Evolutionary conservation across 1,284 basidiomycete genomes (phyloP).

Genomic region (Naganishia liquefaciens): DNA sequence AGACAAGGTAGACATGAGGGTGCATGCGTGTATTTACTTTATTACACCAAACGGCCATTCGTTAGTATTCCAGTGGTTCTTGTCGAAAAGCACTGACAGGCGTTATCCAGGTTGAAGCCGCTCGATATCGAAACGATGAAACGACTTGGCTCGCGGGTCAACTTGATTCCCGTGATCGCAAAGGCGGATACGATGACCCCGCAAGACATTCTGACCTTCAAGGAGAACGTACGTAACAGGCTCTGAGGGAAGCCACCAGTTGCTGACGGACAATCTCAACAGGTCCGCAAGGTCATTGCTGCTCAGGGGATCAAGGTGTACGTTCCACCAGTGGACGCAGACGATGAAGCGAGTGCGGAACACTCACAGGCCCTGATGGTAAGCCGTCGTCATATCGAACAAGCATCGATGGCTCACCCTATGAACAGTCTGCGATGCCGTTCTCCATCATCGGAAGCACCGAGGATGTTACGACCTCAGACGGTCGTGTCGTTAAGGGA

Average conservation of each 20-base stretch:
- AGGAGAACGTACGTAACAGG: constrained; percentile 71
- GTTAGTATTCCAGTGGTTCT: constrained; percentile 58
- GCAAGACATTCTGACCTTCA: constrained; percentile 86
- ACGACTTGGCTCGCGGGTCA: constrained; percentile 90
- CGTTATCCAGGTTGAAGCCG: constrained; percentile 74
- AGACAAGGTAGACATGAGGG: constrained; percentile 91
- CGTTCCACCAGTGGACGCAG: constrained; percentile 85
- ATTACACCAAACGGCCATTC: constrained; percentile 94
- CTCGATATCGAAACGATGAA: constrained; percentile 99
- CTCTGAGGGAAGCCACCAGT: neutral
- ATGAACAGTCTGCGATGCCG: constrained; percentile 73
- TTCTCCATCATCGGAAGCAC: constrained; percentile 99
- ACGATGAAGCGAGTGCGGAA: constrained; percentile 85
- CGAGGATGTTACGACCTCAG: constrained; percentile 85
- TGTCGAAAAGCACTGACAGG: neutral
- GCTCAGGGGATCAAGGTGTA: constrained; percentile 95
- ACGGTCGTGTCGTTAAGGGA: constrained; percentile 93
- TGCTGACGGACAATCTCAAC: constrained; percentile 17
- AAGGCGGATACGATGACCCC: constrained; percentile 97
- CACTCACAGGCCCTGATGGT: constrained; percentile 77
- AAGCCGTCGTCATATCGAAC: constrained; percentile 3
- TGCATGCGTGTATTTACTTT: constrained; percentile 98
- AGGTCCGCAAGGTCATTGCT: constrained; percentile 86
- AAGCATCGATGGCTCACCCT: neutral
- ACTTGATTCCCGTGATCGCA: constrained; percentile 95